These are phyloP conservation scores for Pleurotus tuoliensis DNA, from an alignment of 768 basidiomycete species.

Conservation along the genomic window DNA sequence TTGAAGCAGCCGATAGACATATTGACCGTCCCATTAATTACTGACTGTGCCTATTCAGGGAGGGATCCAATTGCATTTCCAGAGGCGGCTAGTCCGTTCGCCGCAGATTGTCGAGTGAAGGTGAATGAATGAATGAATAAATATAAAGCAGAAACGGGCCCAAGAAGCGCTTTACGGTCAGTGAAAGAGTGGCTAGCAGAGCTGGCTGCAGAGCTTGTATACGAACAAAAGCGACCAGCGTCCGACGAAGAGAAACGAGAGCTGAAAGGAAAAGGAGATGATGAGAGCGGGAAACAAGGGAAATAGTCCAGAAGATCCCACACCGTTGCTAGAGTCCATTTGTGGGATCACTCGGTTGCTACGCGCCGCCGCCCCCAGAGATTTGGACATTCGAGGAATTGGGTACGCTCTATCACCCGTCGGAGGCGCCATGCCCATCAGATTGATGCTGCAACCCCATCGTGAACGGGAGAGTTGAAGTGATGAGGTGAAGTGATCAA, in stretches of 20 bases:
- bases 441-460: background rate
- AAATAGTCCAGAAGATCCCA: background rate
- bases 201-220: background rate
- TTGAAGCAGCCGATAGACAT: conserved; percentile 68
- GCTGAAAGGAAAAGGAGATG: background rate
- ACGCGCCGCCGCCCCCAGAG: background rate
- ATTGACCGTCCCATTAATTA: conserved; percentile 42
- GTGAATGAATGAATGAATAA: background rate
- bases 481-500: no score
- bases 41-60: background rate
- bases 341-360: background rate
- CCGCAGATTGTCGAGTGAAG: background rate
- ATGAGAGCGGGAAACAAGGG: background rate
- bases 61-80: conserved; percentile 1
- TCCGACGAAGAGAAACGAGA: background rate
- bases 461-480: background rate
- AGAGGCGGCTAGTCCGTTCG: background rate
- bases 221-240: conserved; percentile 7
- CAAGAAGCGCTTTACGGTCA: background rate
- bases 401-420: background rate
- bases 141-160: background rate
- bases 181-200: conserved; percentile 3
- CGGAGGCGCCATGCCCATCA: background rate
- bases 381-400: background rate
- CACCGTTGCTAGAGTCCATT: background rate